Evolutionary conservation across 2,329 filamentous ascomycete species (phyloP), one percentile per base, ranked within the genome.

Genomic region (Pseudopithomyces chartarum): DNA sequence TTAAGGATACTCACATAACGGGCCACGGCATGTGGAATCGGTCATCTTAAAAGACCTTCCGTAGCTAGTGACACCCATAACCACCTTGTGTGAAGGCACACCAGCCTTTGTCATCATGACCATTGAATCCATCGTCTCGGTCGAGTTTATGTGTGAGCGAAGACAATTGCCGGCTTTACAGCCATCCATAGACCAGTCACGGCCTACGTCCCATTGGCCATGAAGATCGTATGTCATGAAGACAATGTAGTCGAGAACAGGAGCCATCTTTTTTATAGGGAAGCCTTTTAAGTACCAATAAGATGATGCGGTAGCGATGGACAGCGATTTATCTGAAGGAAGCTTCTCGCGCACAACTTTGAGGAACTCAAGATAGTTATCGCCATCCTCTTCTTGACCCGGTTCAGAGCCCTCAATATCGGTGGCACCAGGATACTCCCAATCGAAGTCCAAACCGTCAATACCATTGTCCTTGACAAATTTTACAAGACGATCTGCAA

Each of bases 361-460:
- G 5, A 45, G 23, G 11, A 45, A 45, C 13, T 33, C 23, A 17
- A 45, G 43, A 19, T 45, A 45, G 17, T 45, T 32, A 23, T 32
- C 43, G 23, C 43, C 43, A 17, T 45, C 43, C 13, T 32, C 43
- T 22, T 32, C 23, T 2, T 33, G 12, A 17, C 43, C 43, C 12
- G 23, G 43, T 2, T 32, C 43, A 13, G 43, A 45, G 39, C 69
- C 75, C 1, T 69, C 70, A 43, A 77, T 74, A 55, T 78, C 75
- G 12, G 71, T 63, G 1, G 51, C 67, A 8, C 54, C 62, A 22
- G 67, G 66, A 33, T 81, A 81, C 54, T 80, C 79, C 80, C 80
- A 83, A 60, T 80, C 79, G 44, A 80, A 67, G 36, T 80, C 78
- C 11, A 80, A 47, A 7, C 70, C 71, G 44, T 74, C 69, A 0